Conservation (phyloP, 169 alveolate species). For the Eimeria sp. region DNA sequence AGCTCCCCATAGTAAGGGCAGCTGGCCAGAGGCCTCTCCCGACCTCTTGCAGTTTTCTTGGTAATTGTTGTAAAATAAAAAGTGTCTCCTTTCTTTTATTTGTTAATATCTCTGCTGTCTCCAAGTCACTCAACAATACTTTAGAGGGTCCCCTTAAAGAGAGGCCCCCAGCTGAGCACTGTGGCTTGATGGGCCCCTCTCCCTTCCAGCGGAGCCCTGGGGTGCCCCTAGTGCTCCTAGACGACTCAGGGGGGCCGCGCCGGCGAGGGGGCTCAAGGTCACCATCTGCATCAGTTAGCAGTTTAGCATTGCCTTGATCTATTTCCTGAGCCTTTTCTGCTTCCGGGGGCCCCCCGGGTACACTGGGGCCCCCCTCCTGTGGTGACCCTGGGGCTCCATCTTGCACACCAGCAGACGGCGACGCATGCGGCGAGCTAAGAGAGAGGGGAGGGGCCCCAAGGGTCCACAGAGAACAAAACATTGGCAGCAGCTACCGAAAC, state of each 20-base stretch:
- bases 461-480: not conserved
- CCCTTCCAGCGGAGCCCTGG: not conserved
- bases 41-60: not conserved
- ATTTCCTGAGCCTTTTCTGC: not conserved
- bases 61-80: not conserved
- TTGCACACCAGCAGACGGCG: not conserved
- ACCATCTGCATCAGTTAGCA: conserved; percentile 4
- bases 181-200: not conserved
- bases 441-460: not conserved
- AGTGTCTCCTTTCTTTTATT: not conserved
- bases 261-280: conserved; percentile 29
- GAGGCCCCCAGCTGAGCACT: not conserved
- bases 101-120: not conserved
- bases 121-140: not conserved
- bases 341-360: not conserved
- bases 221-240: not conserved
- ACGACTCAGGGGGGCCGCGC: not conserved
- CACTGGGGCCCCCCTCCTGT: not conserved
- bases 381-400: not conserved
- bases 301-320: not conserved
- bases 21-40: conserved; percentile 25
- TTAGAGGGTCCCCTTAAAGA: too few species aligned
- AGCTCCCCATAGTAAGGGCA: not conserved
- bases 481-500: not conserved
- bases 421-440: not conserved